Evolutionary conservation across 306 rosid genomes (phyloP).

Genomic region (Rosa persica): DNA sequence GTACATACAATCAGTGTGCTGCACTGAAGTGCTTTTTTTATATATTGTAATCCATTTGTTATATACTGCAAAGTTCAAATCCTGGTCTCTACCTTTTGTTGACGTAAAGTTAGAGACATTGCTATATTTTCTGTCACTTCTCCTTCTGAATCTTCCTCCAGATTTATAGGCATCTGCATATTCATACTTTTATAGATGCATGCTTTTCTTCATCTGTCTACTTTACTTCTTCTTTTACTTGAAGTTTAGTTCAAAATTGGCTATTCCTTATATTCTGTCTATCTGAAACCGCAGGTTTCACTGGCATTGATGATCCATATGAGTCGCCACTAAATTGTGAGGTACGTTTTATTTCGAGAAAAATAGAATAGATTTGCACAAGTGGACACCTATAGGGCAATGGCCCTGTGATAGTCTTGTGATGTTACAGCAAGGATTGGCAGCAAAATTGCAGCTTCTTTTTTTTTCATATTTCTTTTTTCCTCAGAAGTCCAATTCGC

Average conservation of each 20-base stretch:
- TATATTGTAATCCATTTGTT: background rate
- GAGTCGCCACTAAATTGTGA: conserved; percentile 58
- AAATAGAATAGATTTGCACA: background rate
- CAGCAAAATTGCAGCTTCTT: background rate
- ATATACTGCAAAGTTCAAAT: background rate
- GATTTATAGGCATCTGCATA: background rate
- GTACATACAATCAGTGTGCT: background rate
- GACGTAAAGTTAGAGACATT: background rate
- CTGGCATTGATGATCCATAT: conserved; percentile 84
- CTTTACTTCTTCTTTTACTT: background rate
- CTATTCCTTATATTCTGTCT: background rate
- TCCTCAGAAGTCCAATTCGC: background rate
- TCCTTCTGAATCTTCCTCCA: background rate
- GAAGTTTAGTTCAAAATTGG: background rate
- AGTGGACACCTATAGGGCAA: background rate
- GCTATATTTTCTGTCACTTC: background rate
- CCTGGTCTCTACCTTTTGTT: background rate
- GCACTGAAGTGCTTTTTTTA: background rate
- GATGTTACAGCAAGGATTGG: background rate
- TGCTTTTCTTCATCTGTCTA: background rate
- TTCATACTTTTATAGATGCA: background rate
- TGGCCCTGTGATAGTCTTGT: background rate
- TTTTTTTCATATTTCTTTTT: background rate
- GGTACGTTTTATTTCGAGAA: conserved; percentile 40
- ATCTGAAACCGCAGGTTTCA: conserved; percentile 52